phyloP scores from a whole-genome alignment of 495 filamentous ascomycete genomes.

The Chaetomidium leptoderma region DNA sequence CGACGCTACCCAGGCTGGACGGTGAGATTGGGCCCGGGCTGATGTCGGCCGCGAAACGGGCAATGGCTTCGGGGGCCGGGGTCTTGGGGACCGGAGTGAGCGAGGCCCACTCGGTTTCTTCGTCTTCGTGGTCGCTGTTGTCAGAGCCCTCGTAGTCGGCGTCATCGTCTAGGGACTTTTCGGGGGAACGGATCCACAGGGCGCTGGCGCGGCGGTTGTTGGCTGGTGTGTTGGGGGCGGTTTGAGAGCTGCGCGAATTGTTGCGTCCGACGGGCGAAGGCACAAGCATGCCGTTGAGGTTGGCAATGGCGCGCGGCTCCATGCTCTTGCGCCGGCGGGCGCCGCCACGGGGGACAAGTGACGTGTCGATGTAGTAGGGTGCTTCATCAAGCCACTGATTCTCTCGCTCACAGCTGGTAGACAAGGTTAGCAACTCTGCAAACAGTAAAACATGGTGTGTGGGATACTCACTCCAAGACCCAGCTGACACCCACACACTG shows the following conservation, averaged over 20 bases:
- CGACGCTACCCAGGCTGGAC: conserved; percentile 8
- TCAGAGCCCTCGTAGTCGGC: conserved; percentile 30
- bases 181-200: conserved; percentile 45
- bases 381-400: conserved; percentile 68
- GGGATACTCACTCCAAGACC: conserved; percentile 71
- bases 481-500: conserved; percentile 82
- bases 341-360: conserved; percentile 69
- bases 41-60: conserved; percentile 40
- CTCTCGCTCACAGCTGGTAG: conserved; percentile 68
- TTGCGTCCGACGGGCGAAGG: conserved; percentile 42
- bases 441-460: background rate
- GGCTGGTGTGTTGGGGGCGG: conserved; percentile 42
- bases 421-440: conserved; percentile 16
- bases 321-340: conserved; percentile 81
- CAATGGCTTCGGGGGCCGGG: conserved; percentile 48
- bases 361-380: conserved; percentile 66
- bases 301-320: conserved; percentile 76
- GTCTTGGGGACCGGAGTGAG: conserved; percentile 52
- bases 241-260: conserved; percentile 38
- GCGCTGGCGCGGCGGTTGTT: conserved; percentile 47
- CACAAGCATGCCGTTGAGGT: conserved; percentile 62
- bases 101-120: conserved; percentile 36
- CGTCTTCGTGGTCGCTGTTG: conserved; percentile 26
- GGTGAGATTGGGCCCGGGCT: conserved; percentile 32
- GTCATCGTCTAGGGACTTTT: conserved; percentile 2